Base-by-base conservation (phyloP, 768 basidiomycete species). In the Exsudoporus frostii region DNA sequence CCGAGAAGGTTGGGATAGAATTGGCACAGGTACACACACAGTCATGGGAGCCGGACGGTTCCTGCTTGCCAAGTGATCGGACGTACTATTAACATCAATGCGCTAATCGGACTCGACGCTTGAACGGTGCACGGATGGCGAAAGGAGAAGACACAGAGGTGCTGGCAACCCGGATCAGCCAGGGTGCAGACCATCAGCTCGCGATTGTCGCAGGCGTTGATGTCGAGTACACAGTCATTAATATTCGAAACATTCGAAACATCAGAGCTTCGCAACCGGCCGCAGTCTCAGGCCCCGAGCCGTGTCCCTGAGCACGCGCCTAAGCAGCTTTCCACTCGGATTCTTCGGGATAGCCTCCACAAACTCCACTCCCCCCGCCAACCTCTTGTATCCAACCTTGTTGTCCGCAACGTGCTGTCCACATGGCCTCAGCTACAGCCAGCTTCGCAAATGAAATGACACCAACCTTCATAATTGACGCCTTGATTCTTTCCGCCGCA, bases 301-400 rank as follows among this genome's bases (percentile, higher is more conserved):
- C 55, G 71, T 63, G 20, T 82, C 82, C 33, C 83, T 71, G 22
- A 86, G 65, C 11, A 83, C 67, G 29, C 83, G 78, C 42, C 81
- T 66, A 30, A 84, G 75, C 42, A 85, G 74, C 65, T 86, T 86
- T n/a, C 86, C 86, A 22, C 83, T 84, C 3, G 85, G 82, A 59
- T 84, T 86, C 74, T 84, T 87, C 3, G 86, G 86, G 37, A 88
- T 79, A 2, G 64, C 68, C 40, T 85, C 79, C 24, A 85, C 74
- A 52, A 86, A 81, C 56, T 82, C 80, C 5, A 88, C 74, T 9
- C 85, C 86, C 7, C 83, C 85, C 5, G 76, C 71, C 1, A 88
- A 65, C 58, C 74, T 76, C 66, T 88, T 88, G 65, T 87, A 87
- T 39, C 72, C 69, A 6, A 77, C 74, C 60, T 85, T 86, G 20